Evolutionary conservation across 176 grass and related monocot species (phyloP).

Genomic region (Elaeis guineensis): DNA sequence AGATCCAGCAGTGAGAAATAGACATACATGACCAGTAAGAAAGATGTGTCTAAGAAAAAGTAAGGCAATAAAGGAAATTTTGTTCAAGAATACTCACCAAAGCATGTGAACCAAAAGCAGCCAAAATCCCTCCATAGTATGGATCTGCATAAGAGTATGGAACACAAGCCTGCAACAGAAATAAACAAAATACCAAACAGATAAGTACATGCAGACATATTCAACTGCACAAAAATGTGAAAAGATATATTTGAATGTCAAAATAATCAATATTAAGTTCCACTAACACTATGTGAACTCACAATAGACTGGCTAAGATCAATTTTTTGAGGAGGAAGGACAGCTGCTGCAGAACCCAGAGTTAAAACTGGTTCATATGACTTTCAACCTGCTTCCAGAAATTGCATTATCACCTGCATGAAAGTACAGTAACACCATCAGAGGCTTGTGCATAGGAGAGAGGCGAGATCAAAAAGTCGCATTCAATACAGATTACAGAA

Average conservation of each 20-base stretch:
- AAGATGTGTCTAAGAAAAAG: no score
- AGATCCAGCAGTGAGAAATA: no score
- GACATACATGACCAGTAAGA: no score
- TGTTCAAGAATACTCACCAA: conserved; percentile 30
- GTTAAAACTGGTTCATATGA: conserved; percentile 20
- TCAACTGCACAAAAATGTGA: no score
- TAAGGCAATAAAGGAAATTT: neutral
- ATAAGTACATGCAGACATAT: no score
- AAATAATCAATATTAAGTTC: no score
- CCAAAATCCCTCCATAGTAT: conserved; percentile 48
- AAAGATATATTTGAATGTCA: no score
- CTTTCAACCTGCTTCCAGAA: conserved; percentile 22
- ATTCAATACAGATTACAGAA: no score
- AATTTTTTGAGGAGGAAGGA: conserved; percentile 25
- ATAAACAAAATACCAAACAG: no score
- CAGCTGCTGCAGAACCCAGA: conserved; percentile 31
- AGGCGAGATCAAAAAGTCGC: no score
- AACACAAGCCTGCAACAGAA: neutral
- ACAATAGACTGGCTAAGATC: conserved; percentile 43
- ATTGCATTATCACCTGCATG: conserved; percentile 33
- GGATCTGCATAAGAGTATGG: conserved; percentile 37
- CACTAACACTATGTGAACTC: conserved; percentile 17
- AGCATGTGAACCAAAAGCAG: conserved; percentile 31
- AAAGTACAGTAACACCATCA: neutral
- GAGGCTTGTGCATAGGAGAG: no score